Percentiles rank a stretch among this genome's conserved stretches.
Conservation (phyloP, 192 early-diverging fungal species). For the Coemansia sp. region DNA sequence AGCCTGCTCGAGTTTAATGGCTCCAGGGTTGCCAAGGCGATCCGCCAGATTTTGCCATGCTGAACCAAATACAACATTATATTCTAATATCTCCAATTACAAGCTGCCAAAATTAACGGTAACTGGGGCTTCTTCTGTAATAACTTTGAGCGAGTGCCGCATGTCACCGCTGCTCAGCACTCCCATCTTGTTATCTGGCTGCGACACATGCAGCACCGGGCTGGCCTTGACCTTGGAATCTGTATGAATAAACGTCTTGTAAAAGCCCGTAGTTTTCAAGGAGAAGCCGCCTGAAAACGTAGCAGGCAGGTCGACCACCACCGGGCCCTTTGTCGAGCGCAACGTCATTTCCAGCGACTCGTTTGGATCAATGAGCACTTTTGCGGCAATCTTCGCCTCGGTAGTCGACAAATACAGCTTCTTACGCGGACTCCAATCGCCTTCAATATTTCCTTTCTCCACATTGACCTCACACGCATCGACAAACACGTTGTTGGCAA, state of each 20-base stretch:
- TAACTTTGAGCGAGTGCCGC: conserved; percentile 34
- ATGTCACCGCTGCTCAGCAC: conserved; percentile 13
- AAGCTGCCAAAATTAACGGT: conserved; percentile 37
- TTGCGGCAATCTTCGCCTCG: conserved; percentile 33
- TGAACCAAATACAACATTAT: too few relatives aligned
- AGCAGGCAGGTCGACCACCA: conserved; percentile 37
- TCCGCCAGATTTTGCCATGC: conserved; percentile 37
- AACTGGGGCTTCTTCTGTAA: conserved; percentile 33
- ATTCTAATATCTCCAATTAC: neutral
- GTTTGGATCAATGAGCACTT: conserved; percentile 20
- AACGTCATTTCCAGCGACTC: conserved; percentile 29
- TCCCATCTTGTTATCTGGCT: conserved; percentile 40
- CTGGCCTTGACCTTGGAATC: conserved; percentile 8
- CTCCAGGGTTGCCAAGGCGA: conserved; percentile 44
- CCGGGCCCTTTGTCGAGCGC: conserved; percentile 27
- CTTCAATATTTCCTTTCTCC: conserved; percentile 37
- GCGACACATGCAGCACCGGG: conserved; percentile 23
- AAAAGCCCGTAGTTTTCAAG: conserved; percentile 32
- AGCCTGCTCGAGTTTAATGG: conserved; percentile 50
- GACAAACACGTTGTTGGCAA: conserved; percentile 23
- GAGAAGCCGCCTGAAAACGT: conserved; percentile 41
- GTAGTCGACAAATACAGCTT: conserved; percentile 42
- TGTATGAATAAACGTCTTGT: conserved; percentile 40
- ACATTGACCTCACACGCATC: conserved; percentile 25
- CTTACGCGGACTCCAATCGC: conserved; percentile 34